Percentiles rank a stretch among this genome's conserved stretches.
Conservation (phyloP, 495 filamentous ascomycete genomes). For the Annulohypoxylon maeteangense region DNA sequence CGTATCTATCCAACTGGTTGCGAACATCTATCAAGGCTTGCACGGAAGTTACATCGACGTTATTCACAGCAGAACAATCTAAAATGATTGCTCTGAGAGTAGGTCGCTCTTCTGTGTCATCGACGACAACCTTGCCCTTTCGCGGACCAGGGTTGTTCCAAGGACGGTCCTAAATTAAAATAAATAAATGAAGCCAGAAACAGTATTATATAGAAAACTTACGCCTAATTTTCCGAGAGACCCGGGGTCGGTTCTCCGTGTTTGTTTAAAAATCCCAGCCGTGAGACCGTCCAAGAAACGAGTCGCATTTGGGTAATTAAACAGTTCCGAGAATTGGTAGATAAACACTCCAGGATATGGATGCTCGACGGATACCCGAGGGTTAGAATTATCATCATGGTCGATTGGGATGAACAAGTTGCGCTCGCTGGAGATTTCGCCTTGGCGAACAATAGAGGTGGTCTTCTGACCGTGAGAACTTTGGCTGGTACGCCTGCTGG, state of each 20-base stretch:
- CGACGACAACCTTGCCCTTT: constrained; percentile 57
- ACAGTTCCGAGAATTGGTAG: constrained; percentile 63
- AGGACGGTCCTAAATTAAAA: constrained; percentile 50
- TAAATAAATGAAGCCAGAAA: constrained; percentile 28
- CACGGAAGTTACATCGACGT: constrained; percentile 60
- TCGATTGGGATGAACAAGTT: constrained; percentile 57
- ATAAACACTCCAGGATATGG: constrained; percentile 63
- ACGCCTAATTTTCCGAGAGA: constrained; percentile 54
- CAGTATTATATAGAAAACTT: constrained; percentile 32
- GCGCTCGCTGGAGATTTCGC: constrained; percentile 35
- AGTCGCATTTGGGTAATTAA: constrained; percentile 64
- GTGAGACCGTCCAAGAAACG: constrained; percentile 60
- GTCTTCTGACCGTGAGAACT: constrained; percentile 17
- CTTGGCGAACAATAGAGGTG: constrained; percentile 2
- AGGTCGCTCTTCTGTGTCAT: constrained; percentile 51
- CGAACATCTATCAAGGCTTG: constrained; percentile 62
- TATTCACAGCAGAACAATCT: constrained; percentile 61
- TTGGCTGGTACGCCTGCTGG: constrained; percentile 34
- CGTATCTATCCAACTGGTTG: constrained; percentile 61
- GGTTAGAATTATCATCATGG: constrained; percentile 57
- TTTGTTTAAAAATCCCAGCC: constrained; percentile 55
- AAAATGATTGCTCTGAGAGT: constrained; percentile 61
- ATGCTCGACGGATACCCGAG: constrained; percentile 48
- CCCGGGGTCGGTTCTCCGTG: constrained; percentile 51
- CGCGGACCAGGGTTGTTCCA: constrained; percentile 93